Evolutionary conservation across 2,329 filamentous ascomycete species (phyloP).

Genomic region (Trichophyton schoenleinii): DNA sequence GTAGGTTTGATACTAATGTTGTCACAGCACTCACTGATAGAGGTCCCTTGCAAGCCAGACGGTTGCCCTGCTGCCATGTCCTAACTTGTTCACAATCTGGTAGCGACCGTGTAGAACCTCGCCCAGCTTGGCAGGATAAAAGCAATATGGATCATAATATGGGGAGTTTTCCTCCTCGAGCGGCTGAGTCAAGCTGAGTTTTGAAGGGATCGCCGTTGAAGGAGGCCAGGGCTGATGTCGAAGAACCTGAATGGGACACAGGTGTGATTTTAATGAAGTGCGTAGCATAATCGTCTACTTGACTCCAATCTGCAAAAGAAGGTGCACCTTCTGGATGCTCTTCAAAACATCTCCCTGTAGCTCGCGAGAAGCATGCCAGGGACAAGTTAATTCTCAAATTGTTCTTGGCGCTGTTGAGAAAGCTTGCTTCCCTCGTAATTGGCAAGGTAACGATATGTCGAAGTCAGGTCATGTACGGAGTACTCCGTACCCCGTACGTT

Average conservation of each 20-base stretch:
- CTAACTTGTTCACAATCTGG: slow-evolving; percentile 25
- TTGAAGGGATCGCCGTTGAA: background rate
- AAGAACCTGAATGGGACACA: background rate
- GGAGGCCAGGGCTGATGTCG: background rate
- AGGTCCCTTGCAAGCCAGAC: slow-evolving; percentile 28
- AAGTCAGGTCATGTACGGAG: too few relatives aligned
- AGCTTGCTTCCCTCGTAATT: too few relatives aligned
- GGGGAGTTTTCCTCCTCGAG: background rate
- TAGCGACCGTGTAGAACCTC: slow-evolving; percentile 12
- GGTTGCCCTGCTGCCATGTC: slow-evolving; percentile 32
- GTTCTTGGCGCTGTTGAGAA: too few relatives aligned
- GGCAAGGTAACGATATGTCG: too few relatives aligned
- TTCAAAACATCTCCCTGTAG: too few relatives aligned
- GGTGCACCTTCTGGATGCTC: too few relatives aligned
- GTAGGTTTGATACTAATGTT: slow-evolving; percentile 1
- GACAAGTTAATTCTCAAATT: too few relatives aligned
- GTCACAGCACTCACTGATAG: slow-evolving; percentile 7
- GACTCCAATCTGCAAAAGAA: too few relatives aligned
- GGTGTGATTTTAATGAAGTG: too few relatives aligned
- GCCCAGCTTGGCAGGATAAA: background rate
- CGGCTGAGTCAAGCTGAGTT: background rate
- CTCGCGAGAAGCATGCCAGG: too few relatives aligned
- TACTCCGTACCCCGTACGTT: too few relatives aligned
- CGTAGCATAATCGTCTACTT: too few relatives aligned
- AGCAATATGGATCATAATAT: background rate